Evolutionary conservation across 805 yeast genomes (phyloP).

Genomic region (Lipomyces chichibuensis): DNA sequence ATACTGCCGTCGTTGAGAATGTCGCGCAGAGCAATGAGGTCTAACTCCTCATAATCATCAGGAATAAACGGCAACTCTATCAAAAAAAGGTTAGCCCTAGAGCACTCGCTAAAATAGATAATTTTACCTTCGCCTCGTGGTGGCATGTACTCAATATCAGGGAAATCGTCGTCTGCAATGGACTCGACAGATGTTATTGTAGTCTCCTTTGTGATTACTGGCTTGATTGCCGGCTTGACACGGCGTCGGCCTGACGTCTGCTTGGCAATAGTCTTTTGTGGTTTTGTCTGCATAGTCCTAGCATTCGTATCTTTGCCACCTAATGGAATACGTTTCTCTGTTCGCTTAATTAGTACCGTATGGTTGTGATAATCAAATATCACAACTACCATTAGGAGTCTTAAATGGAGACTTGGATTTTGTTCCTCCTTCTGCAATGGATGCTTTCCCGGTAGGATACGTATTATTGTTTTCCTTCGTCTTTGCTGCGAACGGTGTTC

Average conservation of each 20-base stretch:
- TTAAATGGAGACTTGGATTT: conserved; percentile 17
- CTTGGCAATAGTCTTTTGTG: background rate
- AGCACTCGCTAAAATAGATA: background rate
- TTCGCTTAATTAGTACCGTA: background rate
- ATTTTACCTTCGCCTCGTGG: conserved; percentile 23
- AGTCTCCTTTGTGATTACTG: background rate
- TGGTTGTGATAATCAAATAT: background rate
- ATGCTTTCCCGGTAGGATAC: conserved; percentile 12
- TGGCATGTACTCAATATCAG: conserved; percentile 36
- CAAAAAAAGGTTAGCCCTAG: background rate
- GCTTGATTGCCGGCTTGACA: background rate
- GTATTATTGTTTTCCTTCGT: conserved; percentile 21
- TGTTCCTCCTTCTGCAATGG: background rate
- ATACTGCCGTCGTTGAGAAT: conserved; percentile 6
- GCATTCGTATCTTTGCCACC: conserved; percentile 38
- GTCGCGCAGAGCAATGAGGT: conserved; percentile 12
- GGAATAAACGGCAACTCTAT: conserved; percentile 30
- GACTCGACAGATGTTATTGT: conserved; percentile 5
- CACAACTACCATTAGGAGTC: conserved; percentile 29
- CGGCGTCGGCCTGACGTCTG: conserved; percentile 10
- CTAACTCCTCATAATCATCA: conserved; percentile 30
- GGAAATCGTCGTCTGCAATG: conserved; percentile 10
- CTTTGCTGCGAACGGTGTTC: conserved; percentile 28
- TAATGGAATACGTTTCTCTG: conserved; percentile 33
- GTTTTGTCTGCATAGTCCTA: background rate